Conservation (phyloP, 495 filamentous ascomycete species). For the Viridothelium virens region DNA sequence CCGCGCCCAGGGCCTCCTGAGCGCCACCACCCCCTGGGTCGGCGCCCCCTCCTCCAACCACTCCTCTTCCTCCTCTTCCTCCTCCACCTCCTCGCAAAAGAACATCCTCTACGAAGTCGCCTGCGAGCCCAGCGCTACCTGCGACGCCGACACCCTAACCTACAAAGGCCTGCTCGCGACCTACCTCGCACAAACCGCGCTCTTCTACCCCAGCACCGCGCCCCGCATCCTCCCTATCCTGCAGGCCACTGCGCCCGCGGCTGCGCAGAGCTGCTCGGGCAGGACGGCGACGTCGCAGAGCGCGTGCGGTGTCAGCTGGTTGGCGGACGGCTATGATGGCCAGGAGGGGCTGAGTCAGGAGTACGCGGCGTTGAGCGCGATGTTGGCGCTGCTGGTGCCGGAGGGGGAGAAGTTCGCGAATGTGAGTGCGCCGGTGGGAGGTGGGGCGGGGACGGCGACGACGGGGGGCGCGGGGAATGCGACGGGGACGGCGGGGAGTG, state of each 20-base stretch:
- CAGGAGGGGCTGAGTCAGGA: conserved; percentile 57
- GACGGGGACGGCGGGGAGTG: neutral
- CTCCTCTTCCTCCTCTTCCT: too few relatives aligned
- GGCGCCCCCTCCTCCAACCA: too few relatives aligned
- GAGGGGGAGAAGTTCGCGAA: neutral
- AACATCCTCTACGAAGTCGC: conserved; percentile 37
- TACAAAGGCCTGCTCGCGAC: conserved; percentile 41
- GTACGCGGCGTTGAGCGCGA: conserved; percentile 60
- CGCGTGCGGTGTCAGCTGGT: conserved; percentile 35
- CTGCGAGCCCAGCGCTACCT: conserved; percentile 34
- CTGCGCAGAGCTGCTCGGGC: conserved; percentile 37
- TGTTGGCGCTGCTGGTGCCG: conserved; percentile 41
- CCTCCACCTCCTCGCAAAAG: too few relatives aligned
- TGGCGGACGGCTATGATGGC: conserved; percentile 35
- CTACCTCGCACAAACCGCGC: conserved; percentile 35
- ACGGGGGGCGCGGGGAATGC: neutral
- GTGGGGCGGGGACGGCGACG: neutral
- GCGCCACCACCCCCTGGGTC: neutral
- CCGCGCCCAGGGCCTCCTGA: neutral
- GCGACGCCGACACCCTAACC: conserved; percentile 37
- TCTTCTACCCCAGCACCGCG: conserved; percentile 33
- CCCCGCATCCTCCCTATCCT: conserved; percentile 31
- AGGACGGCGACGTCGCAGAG: neutral
- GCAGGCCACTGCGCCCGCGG: conserved; percentile 33
- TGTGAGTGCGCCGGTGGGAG: neutral